Conservation (phyloP, 2,329 filamentous ascomycete species). For the Botrytis elliptica region DNA sequence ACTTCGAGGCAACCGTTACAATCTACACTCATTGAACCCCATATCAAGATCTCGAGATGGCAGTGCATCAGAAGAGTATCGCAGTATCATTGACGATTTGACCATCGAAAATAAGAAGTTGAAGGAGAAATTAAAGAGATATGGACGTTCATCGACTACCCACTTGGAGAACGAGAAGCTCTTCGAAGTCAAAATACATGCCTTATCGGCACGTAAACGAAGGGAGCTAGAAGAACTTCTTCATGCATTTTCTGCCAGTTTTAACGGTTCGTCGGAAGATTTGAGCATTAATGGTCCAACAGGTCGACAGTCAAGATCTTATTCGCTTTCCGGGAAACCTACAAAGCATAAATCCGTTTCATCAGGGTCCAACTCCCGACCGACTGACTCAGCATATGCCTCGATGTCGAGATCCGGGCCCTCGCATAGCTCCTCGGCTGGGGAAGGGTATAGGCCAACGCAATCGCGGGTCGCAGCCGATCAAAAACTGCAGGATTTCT, state of each 20-base stretch:
- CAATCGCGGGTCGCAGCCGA: constrained; percentile 40
- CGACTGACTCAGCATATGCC: constrained; percentile 57
- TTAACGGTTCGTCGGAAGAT: constrained; percentile 49
- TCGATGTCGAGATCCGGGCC: constrained; percentile 55
- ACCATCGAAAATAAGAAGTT: constrained; percentile 80
- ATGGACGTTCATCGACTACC: constrained; percentile 64
- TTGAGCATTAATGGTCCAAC: background rate
- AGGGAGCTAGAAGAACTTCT: constrained; percentile 73
- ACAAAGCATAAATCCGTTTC: constrained; percentile 34
- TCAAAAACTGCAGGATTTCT: constrained; percentile 65
- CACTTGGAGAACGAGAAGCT: constrained; percentile 72
- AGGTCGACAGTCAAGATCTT: background rate
- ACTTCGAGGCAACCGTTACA: background rate
- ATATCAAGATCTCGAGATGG: constrained; percentile 23
- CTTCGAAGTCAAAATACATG: constrained; percentile 80
- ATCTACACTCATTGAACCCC: background rate
- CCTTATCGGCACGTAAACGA: constrained; percentile 69
- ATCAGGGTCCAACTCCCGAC: constrained; percentile 40
- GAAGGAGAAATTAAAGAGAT: constrained; percentile 69
- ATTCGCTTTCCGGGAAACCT: constrained; percentile 33
- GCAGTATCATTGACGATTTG: constrained; percentile 83
- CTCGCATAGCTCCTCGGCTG: constrained; percentile 6
- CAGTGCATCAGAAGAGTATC: constrained; percentile 63
- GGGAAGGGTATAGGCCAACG: constrained; percentile 10
- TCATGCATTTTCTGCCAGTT: constrained; percentile 64